phyloP scores from a whole-genome alignment of 768 basidiomycete genomes.

The Rossbeevera mucosa region DNA sequence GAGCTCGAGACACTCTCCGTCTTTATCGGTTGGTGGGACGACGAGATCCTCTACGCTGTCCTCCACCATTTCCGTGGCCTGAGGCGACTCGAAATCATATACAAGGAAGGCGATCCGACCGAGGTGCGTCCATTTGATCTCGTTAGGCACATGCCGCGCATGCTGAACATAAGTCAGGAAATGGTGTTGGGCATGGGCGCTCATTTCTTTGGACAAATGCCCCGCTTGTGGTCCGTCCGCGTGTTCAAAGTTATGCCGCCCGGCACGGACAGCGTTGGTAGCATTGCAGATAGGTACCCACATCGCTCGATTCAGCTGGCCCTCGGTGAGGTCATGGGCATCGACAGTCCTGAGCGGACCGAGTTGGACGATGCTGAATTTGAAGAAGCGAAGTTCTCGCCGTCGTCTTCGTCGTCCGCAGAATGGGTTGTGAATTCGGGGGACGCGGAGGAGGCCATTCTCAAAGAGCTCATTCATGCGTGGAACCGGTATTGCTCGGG shows the following conservation, averaged over 20 bases:
- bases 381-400: slow-evolving; percentile 13
- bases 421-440: background rate
- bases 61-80: slow-evolving; percentile 35
- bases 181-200: slow-evolving; percentile 41
- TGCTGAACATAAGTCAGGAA: slow-evolving; percentile 22
- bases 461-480: slow-evolving; percentile 37
- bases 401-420: background rate
- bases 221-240: slow-evolving; percentile 35
- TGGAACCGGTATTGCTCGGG: slow-evolving; percentile 40
- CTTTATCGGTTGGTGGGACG: slow-evolving; percentile 42
- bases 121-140: slow-evolving; percentile 33
- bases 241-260: slow-evolving; percentile 31
- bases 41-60: slow-evolving; percentile 42
- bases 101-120: slow-evolving; percentile 33
- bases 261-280: slow-evolving; percentile 7
- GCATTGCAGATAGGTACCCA: slow-evolving; percentile 8
- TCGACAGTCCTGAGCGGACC: slow-evolving; percentile 9
- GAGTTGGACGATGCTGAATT: slow-evolving; percentile 22
- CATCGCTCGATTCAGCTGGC: slow-evolving; percentile 10
- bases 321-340: slow-evolving; percentile 8
- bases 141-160: background rate
- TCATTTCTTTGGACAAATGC: slow-evolving; percentile 36
- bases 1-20: slow-evolving; percentile 31
- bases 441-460: slow-evolving; percentile 24
- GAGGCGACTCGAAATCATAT: slow-evolving; percentile 38